phyloP scores from a whole-genome alignment of 805 yeast genomes.

The Metschnikowia amazonensis region DNA sequence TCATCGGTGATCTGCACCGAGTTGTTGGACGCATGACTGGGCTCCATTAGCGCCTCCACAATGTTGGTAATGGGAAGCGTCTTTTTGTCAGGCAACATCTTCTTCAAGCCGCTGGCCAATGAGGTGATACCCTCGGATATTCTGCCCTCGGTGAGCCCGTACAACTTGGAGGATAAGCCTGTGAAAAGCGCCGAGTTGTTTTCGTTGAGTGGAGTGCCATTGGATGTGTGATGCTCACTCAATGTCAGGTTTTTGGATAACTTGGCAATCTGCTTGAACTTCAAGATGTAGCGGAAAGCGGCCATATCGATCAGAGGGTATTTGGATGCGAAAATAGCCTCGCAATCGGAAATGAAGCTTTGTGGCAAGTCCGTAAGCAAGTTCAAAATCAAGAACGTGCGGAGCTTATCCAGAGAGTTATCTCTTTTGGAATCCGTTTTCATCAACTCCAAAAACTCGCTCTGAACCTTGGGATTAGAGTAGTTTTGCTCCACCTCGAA shows the following conservation, averaged over 20 bases:
- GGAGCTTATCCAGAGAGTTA: slow-evolving; percentile 71
- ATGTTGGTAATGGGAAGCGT: slow-evolving; percentile 85
- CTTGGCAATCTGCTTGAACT: slow-evolving; percentile 73
- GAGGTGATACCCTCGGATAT: slow-evolving; percentile 88
- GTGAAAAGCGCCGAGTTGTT: slow-evolving; percentile 60
- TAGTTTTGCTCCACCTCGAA: slow-evolving; percentile 91
- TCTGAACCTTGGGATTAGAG: slow-evolving; percentile 54
- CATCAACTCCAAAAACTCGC: slow-evolving; percentile 57
- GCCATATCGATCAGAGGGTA: slow-evolving; percentile 53
- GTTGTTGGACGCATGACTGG: slow-evolving; percentile 56
- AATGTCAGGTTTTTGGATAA: slow-evolving; percentile 26
- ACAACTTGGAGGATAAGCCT: slow-evolving; percentile 70
- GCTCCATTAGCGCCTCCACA: slow-evolving; percentile 90
- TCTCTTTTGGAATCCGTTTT: slow-evolving; percentile 51
- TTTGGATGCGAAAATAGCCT: slow-evolving; percentile 48
- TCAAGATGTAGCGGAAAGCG: slow-evolving; percentile 69
- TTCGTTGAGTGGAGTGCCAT: slow-evolving; percentile 25
- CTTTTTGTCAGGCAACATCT: slow-evolving; percentile 81
- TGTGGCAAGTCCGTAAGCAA: slow-evolving; percentile 44
- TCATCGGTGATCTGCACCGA: slow-evolving; percentile 79
- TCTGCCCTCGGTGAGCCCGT: slow-evolving; percentile 78
- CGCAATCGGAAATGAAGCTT: slow-evolving; percentile 49
- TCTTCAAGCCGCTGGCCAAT: slow-evolving; percentile 81
- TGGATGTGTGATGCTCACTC: slow-evolving; percentile 26
- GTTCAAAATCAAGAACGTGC: slow-evolving; percentile 81